Percentiles rank a stretch among this genome's conserved stretches.
phyloP scores from a whole-genome alignment of 495 filamentous ascomycete genomes.

The Eremomyces bilateralis region DNA sequence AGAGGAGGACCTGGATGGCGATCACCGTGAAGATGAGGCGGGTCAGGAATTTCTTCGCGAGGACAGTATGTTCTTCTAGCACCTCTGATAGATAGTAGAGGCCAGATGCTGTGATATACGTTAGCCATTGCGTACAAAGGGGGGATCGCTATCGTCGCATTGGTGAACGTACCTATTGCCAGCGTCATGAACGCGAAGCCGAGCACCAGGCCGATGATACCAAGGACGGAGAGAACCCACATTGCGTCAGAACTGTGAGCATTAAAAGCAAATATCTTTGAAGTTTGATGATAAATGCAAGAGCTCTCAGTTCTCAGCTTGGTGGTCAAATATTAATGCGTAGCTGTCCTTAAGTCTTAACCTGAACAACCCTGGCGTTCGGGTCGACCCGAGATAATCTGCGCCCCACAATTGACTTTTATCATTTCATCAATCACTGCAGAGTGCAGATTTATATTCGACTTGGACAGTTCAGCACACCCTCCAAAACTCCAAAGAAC shows the following conservation, averaged over 20 bases:
- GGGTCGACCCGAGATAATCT: too few relatives aligned
- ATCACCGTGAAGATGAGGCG: slow-evolving; percentile 75
- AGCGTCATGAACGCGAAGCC: slow-evolving; percentile 88
- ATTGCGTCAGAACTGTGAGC: slow-evolving; percentile 37
- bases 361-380: too few relatives aligned
- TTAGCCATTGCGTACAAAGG: background rate
- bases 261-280: too few relatives aligned
- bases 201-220: slow-evolving; percentile 67
- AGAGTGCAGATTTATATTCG: too few relatives aligned
- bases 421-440: too few relatives aligned
- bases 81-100: slow-evolving; percentile 96
- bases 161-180: slow-evolving; percentile 47
- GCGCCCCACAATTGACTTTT: too few relatives aligned
- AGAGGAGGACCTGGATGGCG: slow-evolving; percentile 47
- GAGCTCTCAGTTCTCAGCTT: too few relatives aligned
- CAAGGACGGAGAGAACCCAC: slow-evolving; percentile 82
- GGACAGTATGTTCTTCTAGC: slow-evolving; percentile 90
- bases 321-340: too few relatives aligned
- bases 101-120: slow-evolving; percentile 46
- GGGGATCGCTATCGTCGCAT: background rate
- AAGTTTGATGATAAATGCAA: too few relatives aligned
- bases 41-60: slow-evolving; percentile 65
- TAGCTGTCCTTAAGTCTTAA: too few relatives aligned
- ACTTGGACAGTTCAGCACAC: too few relatives aligned
- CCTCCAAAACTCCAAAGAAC: background rate